Conservation (phyloP, 2,329 filamentous ascomycete species). For the Penicillium digitatum region DNA sequence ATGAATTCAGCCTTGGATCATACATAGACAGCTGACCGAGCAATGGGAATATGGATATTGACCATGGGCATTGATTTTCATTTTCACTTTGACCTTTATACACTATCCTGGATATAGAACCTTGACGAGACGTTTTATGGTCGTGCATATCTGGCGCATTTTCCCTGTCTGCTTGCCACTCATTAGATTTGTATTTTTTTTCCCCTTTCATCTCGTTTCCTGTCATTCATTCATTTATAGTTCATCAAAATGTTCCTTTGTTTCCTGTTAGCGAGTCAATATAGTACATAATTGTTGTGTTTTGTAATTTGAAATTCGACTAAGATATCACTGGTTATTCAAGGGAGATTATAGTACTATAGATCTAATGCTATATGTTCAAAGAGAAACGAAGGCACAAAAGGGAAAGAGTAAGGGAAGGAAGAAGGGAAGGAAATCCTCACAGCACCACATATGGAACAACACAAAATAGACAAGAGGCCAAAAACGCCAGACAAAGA, state of each 20-base stretch:
- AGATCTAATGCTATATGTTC: not conserved
- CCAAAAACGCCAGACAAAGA: not conserved
- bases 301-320: not conserved
- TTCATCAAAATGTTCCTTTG: not conserved
- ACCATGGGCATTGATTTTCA: not conserved
- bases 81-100: not conserved
- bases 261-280: constrained; percentile 4
- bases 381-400: not conserved
- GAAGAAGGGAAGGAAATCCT: not conserved
- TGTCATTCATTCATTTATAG: not conserved
- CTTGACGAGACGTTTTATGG: constrained; percentile 13
- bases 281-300: constrained; percentile 1
- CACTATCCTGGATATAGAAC: constrained; percentile 18
- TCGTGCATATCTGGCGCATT: constrained; percentile 16
- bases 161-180: constrained; percentile 10
- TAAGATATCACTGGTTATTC: not conserved
- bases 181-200: constrained; percentile 1
- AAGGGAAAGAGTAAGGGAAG: not conserved
- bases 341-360: not conserved
- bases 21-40: not conserved
- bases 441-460: not conserved
- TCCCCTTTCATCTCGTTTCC: not conserved
- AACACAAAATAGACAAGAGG: not conserved
- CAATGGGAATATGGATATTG: constrained; percentile 7
- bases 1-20: not conserved